Percentiles rank a stretch among this genome's conserved stretches.
These are phyloP conservation scores for Eutrema japonicum DNA, from an alignment of 345 rosid genomes.

Conservation along the genomic window DNA sequence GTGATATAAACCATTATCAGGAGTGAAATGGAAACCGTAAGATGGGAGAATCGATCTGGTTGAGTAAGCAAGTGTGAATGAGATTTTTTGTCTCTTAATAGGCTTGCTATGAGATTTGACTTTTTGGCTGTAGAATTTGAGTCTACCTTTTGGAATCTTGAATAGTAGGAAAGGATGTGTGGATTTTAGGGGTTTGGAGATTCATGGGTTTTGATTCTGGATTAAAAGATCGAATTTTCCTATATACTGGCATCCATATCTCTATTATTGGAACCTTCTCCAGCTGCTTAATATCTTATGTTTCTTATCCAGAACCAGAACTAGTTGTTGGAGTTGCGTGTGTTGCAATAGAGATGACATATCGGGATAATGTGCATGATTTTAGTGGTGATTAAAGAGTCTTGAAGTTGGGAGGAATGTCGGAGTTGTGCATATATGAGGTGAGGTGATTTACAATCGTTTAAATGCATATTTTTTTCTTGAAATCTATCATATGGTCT, in stretches of 20 bases:
- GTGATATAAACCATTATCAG: neutral
- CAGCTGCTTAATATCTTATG: conserved; percentile 37
- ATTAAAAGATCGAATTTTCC: conserved; percentile 18
- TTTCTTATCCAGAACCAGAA: conserved; percentile 52
- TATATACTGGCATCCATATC: conserved; percentile 1
- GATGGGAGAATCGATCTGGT: conserved; percentile 12
- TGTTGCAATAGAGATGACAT: conserved; percentile 51
- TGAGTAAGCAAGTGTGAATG: neutral
- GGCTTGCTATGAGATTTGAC: conserved; percentile 27
- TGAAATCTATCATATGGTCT: neutral
- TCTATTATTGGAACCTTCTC: conserved; percentile 11
- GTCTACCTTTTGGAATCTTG: conserved; percentile 8
- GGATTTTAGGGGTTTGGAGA: neutral
- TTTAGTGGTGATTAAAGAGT: conserved; percentile 63
- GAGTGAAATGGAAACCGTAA: neutral
- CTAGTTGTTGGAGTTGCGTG: conserved; percentile 43
- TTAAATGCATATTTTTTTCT: neutral
- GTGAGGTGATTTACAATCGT: conserved; percentile 46
- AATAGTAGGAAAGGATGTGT: neutral
- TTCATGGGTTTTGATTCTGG: conserved; percentile 21
- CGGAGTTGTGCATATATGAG: conserved; percentile 69
- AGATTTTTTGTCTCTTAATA: neutral
- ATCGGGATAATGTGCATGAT: conserved; percentile 46
- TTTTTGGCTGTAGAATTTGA: conserved; percentile 14
- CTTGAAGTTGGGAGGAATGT: conserved; percentile 63